Base-by-base conservation (phyloP, 495 filamentous ascomycete genomes). In the Chaetomium fimeti region DNA sequence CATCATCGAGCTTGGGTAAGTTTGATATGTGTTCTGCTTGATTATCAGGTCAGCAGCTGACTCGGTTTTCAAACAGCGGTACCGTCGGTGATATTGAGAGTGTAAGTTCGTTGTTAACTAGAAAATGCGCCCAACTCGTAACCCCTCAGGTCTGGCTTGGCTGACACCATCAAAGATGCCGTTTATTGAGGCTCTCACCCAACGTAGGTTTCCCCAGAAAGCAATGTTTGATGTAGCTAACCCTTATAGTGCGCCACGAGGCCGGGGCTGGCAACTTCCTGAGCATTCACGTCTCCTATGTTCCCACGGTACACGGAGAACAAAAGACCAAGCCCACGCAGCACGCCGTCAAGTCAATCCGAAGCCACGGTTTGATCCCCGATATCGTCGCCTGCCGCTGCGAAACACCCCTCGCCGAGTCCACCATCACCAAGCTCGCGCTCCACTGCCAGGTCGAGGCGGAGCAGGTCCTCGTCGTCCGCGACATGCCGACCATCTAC, bases 321-420 rank as follows among this genome's bases (percentile, higher is more conserved):
- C 85, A 94, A 77, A 98, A 98, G 86, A 97, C 92, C 16, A 98
- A 98, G 76, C 94, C 94, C 1, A 98, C 94, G 0, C 94, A 98
- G 74, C 83, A 89, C 66, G 91, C 94, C 42, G 92, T 97, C 74
- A 88, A 87, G 67, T 85, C 90, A 65, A 88, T 89, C 45, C 84
- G 93, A 53, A 90, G 86, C 65, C 87, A 88, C 66, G 93, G 94
- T 69, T 74, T 98, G 61, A 86, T 86, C 62, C 94, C 94, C 13
- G 94, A 98, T 74, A 75, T 97, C 68, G 84, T 89, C 72, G 94
- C 95, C 9, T 98, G 95, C 73, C 91, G 94, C 63, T 97, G 93
- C 72, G 87, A 90, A 68, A 77, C 79, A 47, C 82, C 86, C 6
- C 84, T 98, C 12, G 85, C 89, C 42, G 79, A 85, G 54, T 72